Conservation (phyloP, 257 asterid species). For the Solanum pimpinellifolium region DNA sequence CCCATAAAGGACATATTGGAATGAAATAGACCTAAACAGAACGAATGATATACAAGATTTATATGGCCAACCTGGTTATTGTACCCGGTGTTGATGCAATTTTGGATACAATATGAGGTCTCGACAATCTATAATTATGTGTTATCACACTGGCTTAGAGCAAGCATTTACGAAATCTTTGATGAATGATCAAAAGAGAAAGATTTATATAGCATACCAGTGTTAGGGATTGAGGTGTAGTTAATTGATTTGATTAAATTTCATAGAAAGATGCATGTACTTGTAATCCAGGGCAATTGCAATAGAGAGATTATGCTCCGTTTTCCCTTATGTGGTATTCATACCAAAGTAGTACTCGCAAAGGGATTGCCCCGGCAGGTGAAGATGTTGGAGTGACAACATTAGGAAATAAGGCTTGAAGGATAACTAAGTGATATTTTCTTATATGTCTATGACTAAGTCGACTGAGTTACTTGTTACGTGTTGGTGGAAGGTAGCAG, state of each 20-base stretch:
- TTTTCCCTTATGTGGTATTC: not conserved
- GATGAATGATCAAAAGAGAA: not conserved
- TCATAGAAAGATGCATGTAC: not conserved
- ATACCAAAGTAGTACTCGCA: not conserved
- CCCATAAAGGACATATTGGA: not conserved
- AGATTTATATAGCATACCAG: not conserved
- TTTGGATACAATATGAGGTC: not conserved
- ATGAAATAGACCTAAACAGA: not conserved
- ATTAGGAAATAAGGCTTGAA: not conserved
- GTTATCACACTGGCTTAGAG: not conserved
- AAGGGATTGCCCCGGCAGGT: not conserved
- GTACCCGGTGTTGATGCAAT: not conserved
- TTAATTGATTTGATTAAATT: not conserved
- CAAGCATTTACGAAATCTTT: not conserved
- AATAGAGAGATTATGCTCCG: not conserved
- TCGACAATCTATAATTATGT: not conserved
- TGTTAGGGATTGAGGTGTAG: not conserved
- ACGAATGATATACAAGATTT: not conserved
- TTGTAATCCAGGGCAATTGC: not conserved
- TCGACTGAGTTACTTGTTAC: not conserved
- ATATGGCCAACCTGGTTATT: not conserved
- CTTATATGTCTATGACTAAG: not conserved
- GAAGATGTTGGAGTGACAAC: not conserved
- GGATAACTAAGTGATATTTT: not conserved
- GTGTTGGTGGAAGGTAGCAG: not conserved